Evolutionary conservation across 208 protist species (phyloP).

Genomic region (Phytomonas sp.): DNA sequence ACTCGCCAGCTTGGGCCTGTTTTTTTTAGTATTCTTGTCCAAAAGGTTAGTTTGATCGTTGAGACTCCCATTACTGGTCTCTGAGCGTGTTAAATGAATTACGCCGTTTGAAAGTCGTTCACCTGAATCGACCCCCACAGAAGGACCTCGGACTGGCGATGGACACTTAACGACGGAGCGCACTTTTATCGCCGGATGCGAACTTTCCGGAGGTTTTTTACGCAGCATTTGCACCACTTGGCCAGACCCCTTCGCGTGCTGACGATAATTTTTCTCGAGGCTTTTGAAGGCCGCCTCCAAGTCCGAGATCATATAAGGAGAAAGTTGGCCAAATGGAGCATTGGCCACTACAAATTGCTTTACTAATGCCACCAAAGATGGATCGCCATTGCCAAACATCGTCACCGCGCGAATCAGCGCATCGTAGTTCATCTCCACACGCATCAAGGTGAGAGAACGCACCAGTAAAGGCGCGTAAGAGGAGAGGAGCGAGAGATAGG

Average conservation of each 20-base stretch:
- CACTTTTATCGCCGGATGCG: not conserved
- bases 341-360: constrained; percentile 23
- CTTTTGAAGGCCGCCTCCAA: constrained; percentile 28
- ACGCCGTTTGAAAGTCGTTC: not conserved
- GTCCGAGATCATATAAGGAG: constrained; percentile 14
- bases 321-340: constrained; percentile 16
- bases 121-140: not conserved
- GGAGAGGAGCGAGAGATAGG: constrained; percentile 49
- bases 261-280: constrained; percentile 39
- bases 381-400: constrained; percentile 27
- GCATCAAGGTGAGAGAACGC: constrained; percentile 28
- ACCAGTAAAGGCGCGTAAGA: constrained; percentile 49
- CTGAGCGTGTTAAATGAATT: not conserved
- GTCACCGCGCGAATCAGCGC: constrained; percentile 33
- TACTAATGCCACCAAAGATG: constrained; percentile 20
- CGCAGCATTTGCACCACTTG: constrained; percentile 46
- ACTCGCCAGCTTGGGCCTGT: not conserved
- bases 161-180: not conserved
- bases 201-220: constrained; percentile 22
- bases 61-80: not conserved
- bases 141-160: not conserved
- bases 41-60: not conserved
- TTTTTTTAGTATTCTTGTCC: not conserved
- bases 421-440: constrained; percentile 34
- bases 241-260: constrained; percentile 35